These are phyloP conservation scores for Vaccinium vitisidaea DNA, from an alignment of 148 eudicot species.

Conservation along the genomic window DNA sequence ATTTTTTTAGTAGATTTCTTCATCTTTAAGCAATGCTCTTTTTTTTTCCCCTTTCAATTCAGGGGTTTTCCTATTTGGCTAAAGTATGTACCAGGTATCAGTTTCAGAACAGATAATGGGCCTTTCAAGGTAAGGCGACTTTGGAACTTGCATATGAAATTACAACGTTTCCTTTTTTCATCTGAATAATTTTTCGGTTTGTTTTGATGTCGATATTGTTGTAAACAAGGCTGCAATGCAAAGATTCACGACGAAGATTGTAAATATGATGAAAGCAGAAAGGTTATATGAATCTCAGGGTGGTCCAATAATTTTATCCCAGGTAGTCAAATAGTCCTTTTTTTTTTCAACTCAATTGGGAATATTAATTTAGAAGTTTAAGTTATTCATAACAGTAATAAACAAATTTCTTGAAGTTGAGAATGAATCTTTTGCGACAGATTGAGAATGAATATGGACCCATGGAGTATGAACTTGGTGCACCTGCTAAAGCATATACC, in stretches of 20 bases:
- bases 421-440: constrained; percentile 33
- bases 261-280: constrained; percentile 84
- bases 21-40: not conserved
- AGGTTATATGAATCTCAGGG: constrained; percentile 80
- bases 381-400: not conserved
- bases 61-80: constrained; percentile 98
- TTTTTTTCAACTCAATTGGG: not conserved
- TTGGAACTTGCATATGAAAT: constrained; percentile 1
- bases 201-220: constrained; percentile 3
- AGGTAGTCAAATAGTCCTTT: constrained; percentile 41
- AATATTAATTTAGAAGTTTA: not conserved
- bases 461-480: constrained; percentile 62
- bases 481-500: constrained; percentile 63
- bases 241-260: constrained; percentile 79
- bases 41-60: constrained; percentile 11
- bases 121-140: constrained; percentile 75
- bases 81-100: constrained; percentile 82
- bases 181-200: not conserved
- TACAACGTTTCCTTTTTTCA: not conserved
- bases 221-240: constrained; percentile 71
- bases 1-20: not conserved
- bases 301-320: constrained; percentile 89
- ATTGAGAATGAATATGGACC: constrained; percentile 98
- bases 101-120: constrained; percentile 80
- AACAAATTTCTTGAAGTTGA: not conserved